Evolutionary conservation across 2,329 filamentous ascomycete genomes (phyloP).

Genomic region (Talaromyces sp.): DNA sequence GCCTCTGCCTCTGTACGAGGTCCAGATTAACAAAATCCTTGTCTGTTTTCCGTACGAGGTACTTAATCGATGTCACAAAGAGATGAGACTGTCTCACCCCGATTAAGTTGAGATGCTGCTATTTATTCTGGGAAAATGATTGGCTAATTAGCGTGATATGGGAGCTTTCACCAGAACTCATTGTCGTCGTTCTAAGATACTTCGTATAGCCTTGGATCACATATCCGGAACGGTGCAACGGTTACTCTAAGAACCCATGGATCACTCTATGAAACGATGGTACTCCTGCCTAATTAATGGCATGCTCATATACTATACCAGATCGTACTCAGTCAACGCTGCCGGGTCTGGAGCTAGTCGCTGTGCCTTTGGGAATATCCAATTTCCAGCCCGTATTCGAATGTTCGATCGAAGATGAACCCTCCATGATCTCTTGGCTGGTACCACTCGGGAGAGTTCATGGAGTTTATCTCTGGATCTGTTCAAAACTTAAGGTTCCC

Average conservation of each 20-base stretch:
- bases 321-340: neutral
- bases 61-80: neutral
- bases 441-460: neutral
- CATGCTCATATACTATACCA: neutral
- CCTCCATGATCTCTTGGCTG: neutral
- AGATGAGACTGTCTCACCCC: neutral
- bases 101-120: neutral
- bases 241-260: neutral
- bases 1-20: neutral
- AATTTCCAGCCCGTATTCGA: neutral
- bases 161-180: neutral
- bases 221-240: neutral
- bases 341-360: neutral
- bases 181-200: neutral
- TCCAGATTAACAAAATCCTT: neutral
- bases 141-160: neutral
- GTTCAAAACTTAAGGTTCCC: neutral
- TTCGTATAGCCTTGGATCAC: neutral
- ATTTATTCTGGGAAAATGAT: neutral
- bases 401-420: conserved; percentile 1
- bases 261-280: neutral
- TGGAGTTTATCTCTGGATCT: conserved; percentile 1
- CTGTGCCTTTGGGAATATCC: neutral
- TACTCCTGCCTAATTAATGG: neutral
- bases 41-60: neutral